Evolutionary conservation across 768 basidiomycete species (phyloP).

Genomic region (Lactarius sp.): DNA sequence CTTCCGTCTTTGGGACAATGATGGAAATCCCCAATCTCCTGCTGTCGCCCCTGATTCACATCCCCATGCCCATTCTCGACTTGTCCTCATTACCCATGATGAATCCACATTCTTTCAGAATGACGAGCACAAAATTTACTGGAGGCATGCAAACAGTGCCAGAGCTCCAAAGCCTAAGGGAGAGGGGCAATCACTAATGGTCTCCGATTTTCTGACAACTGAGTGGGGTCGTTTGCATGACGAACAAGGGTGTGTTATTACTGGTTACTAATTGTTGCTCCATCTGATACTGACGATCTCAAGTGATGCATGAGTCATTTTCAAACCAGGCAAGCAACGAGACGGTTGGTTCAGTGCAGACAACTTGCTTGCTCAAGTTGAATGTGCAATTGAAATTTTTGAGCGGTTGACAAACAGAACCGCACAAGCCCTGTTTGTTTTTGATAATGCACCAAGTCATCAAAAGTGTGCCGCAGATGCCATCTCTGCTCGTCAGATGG

Average conservation of each 20-base stretch:
- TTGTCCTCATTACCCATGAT: not conserved
- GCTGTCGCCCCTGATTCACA: too few species aligned
- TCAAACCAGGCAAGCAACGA: not conserved
- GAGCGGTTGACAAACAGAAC: constrained; percentile 29
- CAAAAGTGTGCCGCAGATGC: constrained; percentile 26
- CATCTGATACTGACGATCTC: too few species aligned
- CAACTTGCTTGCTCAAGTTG: constrained; percentile 25
- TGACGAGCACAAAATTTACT: not conserved
- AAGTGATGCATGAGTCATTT: not conserved
- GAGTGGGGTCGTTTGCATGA: too few species aligned
- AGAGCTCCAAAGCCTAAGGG: too few species aligned
- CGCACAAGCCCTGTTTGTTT: constrained; percentile 29
- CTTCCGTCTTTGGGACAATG: not conserved
- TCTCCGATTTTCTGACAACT: too few species aligned
- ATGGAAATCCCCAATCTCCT: too few species aligned
- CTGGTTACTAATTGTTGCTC: too few species aligned
- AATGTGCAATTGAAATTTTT: constrained; percentile 32
- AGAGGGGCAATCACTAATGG: too few species aligned
- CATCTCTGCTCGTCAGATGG: not conserved
- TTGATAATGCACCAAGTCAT: constrained; percentile 32
- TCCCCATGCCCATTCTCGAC: not conserved
- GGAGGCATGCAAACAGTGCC: too few species aligned
- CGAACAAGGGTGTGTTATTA: too few species aligned
- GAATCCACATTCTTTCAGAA: not conserved
- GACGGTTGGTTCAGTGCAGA: too few species aligned